A percentile compares a stretch with the other conserved stretches of the same genome.
Conservation (phyloP, 140 eudicot genomes). For the Senecio squalidus region DNA sequence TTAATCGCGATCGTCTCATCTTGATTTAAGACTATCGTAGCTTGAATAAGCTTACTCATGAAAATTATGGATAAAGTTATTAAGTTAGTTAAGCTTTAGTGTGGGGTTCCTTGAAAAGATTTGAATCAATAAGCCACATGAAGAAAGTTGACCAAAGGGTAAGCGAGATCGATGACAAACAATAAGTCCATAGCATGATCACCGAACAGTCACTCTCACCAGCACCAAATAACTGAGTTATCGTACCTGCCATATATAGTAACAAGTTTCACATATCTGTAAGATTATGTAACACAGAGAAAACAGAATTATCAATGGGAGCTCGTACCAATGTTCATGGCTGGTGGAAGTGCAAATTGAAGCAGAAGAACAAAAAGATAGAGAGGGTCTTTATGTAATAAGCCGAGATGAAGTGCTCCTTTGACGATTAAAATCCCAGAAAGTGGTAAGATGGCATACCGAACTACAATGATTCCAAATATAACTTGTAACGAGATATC, state of each 20-base stretch:
- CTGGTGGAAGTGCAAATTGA: slow-evolving; percentile 84
- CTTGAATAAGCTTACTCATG: too few relatives aligned
- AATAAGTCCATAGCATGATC: slow-evolving; percentile 58
- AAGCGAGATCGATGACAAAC: slow-evolving; percentile 41
- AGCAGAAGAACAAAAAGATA: slow-evolving; percentile 70
- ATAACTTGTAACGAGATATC: slow-evolving; percentile 40
- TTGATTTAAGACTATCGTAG: too few relatives aligned
- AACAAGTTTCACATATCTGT: neutral
- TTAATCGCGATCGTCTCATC: too few relatives aligned
- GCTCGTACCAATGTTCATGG: slow-evolving; percentile 70
- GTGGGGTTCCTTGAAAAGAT: too few relatives aligned
- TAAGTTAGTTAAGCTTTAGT: too few relatives aligned
- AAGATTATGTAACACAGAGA: neutral
- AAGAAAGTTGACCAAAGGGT: slow-evolving; percentile 66
- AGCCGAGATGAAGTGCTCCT: slow-evolving; percentile 47
- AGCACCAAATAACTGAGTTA: slow-evolving; percentile 49
- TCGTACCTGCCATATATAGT: slow-evolving; percentile 50
- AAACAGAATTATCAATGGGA: neutral
- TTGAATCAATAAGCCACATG: slow-evolving; percentile 55
- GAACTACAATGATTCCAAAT: slow-evolving; percentile 52
- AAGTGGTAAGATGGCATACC: slow-evolving; percentile 55
- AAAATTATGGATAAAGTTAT: too few relatives aligned
- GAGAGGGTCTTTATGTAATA: slow-evolving; percentile 55
- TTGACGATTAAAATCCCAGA: slow-evolving; percentile 52
- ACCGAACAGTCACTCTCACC: slow-evolving; percentile 70